Evolutionary conservation across 2,329 filamentous ascomycete species (phyloP), one percentile per base, ranked within the genome.

Genomic region (Ophiostoma ips): DNA sequence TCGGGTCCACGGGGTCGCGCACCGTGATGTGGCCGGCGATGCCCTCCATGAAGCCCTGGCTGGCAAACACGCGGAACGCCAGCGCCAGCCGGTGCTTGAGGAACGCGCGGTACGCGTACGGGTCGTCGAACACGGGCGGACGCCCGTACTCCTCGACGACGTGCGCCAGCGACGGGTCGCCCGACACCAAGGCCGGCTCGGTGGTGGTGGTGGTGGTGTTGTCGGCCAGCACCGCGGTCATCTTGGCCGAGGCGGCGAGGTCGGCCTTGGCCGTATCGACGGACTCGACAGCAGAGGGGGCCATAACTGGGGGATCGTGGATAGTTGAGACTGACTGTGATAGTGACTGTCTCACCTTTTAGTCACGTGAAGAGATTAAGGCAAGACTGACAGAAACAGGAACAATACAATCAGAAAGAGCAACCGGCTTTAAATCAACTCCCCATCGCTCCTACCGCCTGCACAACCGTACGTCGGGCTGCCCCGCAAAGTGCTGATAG

Each of bases 11-110:
- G 0, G 77, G 77, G 56, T 81, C 77, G 12, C 77, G 68, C 1
- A 81, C 72, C 10, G 65, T 70, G 52, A 83, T 81, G 61, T 83
- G 78, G 1, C 79, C 77, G 3, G 68, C 67, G 64, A 80, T 77
- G 52, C 79, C 78, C 60, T 81, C 77, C 0, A 71, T 73, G 61
- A 73, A 79, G 43, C 74, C 76, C 57, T 76, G 72, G 41, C 75
- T 69, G 0, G 76, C 71, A 58, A 80, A 81, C 49, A 80, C 68
- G 11, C 78, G 72, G 59, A 82, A 82, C 5, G 75, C 75, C 2
- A 68, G 67, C 0, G 75, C 75, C 62, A 77, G 75, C 58, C 78
- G 75, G 19, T 71, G 40, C 15, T 43, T 43, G 8, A 43, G 24
- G 9, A 43, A 43, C 4, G 71, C 64, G 13, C 72, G 67, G 55